Evolutionary conservation across 2,329 filamentous ascomycete species (phyloP).

Genomic region (Tricladium varicosporioides): DNA sequence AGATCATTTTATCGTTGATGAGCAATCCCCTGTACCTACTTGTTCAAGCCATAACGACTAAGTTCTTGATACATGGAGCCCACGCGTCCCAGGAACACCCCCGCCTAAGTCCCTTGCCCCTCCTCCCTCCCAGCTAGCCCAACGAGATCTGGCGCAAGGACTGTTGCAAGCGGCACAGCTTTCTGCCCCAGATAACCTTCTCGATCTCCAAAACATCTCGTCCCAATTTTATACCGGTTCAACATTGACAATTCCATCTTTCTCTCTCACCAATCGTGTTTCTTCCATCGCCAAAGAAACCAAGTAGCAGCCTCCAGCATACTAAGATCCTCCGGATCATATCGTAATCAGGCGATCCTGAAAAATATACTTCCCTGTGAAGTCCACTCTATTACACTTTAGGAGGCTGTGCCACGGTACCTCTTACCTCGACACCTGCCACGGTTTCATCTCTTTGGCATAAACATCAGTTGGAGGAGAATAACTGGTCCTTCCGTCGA

Average conservation of each 20-base stretch:
- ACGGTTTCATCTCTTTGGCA: conserved; percentile 18
- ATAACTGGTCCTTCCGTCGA: neutral
- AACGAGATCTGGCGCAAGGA: conserved; percentile 7
- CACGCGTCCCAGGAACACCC: conserved; percentile 4
- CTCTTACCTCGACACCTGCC: conserved; percentile 17
- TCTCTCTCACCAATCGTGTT: conserved; percentile 9
- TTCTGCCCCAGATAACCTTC: conserved; percentile 3
- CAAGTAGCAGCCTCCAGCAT: neutral
- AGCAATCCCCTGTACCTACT: no score
- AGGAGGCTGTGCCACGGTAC: neutral
- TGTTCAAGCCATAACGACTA: no score
- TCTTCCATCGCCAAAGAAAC: conserved; percentile 9
- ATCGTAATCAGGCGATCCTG: conserved; percentile 1
- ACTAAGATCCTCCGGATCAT: conserved; percentile 6
- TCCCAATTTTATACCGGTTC: conserved; percentile 25
- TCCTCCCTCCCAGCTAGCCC: neutral
- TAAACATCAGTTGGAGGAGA: neutral
- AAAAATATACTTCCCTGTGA: neutral
- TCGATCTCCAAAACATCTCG: conserved; percentile 12
- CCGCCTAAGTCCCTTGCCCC: neutral
- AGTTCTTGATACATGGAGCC: neutral
- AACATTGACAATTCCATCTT: conserved; percentile 9
- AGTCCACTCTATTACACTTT: neutral
- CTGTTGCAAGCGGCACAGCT: conserved; percentile 3
- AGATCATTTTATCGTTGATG: no score